Conservation (phyloP, 805 yeast genomes). For the Lipomyces sp. region DNA sequence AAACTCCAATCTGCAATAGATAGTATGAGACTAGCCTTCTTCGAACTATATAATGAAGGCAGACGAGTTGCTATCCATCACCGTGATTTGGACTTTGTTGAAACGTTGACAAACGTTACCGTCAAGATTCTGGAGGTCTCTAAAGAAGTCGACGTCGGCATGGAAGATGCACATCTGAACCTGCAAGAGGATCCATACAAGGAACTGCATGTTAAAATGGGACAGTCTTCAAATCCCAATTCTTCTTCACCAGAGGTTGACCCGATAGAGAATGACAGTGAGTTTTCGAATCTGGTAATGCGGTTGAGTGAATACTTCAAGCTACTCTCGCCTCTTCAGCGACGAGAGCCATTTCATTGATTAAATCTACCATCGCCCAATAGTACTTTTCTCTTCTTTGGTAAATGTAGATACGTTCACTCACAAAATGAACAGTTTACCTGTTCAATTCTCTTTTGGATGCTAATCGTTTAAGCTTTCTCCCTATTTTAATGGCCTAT, state of each 20-base stretch:
- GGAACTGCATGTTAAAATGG: not conserved
- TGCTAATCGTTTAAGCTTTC: too few species aligned
- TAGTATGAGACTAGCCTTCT: slow-evolving; percentile 18
- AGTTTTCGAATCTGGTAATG: too few species aligned
- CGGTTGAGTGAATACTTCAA: too few species aligned
- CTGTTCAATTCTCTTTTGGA: too few species aligned
- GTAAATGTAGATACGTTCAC: too few species aligned
- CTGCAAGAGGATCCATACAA: not conserved
- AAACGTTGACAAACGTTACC: slow-evolving; percentile 11
- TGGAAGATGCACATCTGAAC: not conserved
- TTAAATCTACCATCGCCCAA: too few species aligned
- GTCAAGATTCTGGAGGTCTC: not conserved
- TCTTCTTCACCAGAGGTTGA: not conserved
- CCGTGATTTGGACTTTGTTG: slow-evolving; percentile 1
- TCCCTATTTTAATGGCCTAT: too few species aligned
- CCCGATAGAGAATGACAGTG: too few species aligned
- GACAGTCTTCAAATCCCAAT: not conserved
- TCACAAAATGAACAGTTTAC: too few species aligned
- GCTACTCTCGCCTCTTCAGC: too few species aligned
- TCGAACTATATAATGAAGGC: slow-evolving; percentile 20
- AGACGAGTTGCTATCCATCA: slow-evolving; percentile 12
- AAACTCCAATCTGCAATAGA: slow-evolving; percentile 16
- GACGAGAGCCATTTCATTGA: too few species aligned
- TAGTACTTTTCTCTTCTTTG: too few species aligned
- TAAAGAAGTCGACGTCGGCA: not conserved